phyloP scores from a whole-genome alignment of 768 basidiomycete genomes.

The Pholiota molesta region DNA sequence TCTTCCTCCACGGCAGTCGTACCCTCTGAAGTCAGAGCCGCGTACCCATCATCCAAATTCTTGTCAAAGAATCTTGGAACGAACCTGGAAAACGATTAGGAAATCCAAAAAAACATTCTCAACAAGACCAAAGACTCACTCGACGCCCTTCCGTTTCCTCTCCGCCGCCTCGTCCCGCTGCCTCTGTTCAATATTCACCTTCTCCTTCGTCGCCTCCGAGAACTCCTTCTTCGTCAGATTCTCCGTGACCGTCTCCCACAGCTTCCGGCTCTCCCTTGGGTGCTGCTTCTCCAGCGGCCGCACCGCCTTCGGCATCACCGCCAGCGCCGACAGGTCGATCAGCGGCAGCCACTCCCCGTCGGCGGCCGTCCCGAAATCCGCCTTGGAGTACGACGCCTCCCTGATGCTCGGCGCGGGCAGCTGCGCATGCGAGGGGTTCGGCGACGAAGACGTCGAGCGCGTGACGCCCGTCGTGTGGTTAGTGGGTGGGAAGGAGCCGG shows the following conservation, averaged over 20 bases:
- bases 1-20: constrained; percentile 76
- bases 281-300: constrained; percentile 82
- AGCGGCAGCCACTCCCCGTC: constrained; percentile 65
- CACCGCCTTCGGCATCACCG: constrained; percentile 80
- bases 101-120: background rate
- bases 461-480: constrained; percentile 28
- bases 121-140: constrained; percentile 54
- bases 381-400: constrained; percentile 44
- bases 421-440: constrained; percentile 46
- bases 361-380: constrained; percentile 36
- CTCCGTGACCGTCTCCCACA: constrained; percentile 87
- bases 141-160: constrained; percentile 76
- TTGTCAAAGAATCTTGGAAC: constrained; percentile 76
- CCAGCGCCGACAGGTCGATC: constrained; percentile 74
- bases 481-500: constrained; percentile 40
- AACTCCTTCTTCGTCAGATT: constrained; percentile 83
- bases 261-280: constrained; percentile 77
- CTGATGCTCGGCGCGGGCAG: constrained; percentile 39
- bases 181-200: constrained; percentile 89
- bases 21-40: constrained; percentile 71
- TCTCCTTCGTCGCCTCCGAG: constrained; percentile 88
- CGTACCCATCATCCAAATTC: constrained; percentile 66
- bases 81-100: constrained; percentile 51
- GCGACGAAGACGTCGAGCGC: constrained; percentile 49
- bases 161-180: constrained; percentile 91